Evolutionary conservation across 805 yeast species (phyloP).

Genomic region (Dipodascus geniculatus): DNA sequence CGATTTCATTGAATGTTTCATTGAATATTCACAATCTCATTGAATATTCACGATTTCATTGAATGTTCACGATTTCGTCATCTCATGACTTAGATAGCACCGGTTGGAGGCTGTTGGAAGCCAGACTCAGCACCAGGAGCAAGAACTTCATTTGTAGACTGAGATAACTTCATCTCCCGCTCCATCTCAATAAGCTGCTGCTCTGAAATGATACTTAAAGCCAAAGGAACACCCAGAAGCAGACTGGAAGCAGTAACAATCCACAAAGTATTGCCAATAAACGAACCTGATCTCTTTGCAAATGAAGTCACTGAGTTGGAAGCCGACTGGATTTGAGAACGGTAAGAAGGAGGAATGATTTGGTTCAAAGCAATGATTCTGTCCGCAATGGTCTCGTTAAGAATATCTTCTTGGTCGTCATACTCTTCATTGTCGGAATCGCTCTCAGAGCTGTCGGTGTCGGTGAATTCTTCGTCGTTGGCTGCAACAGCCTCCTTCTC

Average conservation of each 20-base stretch:
- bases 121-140: constrained; percentile 29
- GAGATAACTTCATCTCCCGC: constrained; percentile 58
- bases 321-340: constrained; percentile 35
- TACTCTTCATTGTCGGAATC: constrained; percentile 42
- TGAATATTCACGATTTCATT: neutral
- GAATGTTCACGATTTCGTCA: neutral
- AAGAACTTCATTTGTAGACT: constrained; percentile 20
- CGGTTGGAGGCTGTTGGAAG: constrained; percentile 21
- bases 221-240: constrained; percentile 84
- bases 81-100: constrained; percentile 7
- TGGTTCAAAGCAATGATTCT: constrained; percentile 88
- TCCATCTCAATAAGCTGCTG: constrained; percentile 92
- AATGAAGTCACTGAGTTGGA: constrained; percentile 24
- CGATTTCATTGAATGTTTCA: no score
- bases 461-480: constrained; percentile 35
- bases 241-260: constrained; percentile 70
- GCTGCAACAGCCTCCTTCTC: constrained; percentile 26
- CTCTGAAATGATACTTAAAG: constrained; percentile 80
- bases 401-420: constrained; percentile 63
- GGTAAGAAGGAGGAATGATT: constrained; percentile 78
- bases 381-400: constrained; percentile 74
- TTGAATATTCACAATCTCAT: no score
- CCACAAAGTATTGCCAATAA: constrained; percentile 77
- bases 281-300: constrained; percentile 38
- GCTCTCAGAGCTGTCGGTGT: constrained; percentile 41